Evolutionary conservation across 192 early-diverging fungal genomes (phyloP), one percentile per base, ranked within the genome.

Genomic region (Podila clonocystis): DNA sequence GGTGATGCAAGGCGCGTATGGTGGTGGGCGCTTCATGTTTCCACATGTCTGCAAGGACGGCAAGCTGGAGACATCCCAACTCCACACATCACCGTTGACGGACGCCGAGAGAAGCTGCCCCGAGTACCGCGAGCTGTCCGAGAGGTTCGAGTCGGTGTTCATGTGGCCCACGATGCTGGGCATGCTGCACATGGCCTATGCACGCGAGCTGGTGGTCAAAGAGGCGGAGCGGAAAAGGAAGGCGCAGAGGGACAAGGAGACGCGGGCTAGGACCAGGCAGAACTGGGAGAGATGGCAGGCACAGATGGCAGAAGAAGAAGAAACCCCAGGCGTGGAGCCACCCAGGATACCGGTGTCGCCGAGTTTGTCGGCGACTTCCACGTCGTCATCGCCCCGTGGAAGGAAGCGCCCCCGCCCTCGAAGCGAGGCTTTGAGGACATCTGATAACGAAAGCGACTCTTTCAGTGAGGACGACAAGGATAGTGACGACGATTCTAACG

Each of bases 141-240:
- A 72, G 38, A 57, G 76, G 48, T 72, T 79, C 24, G 76, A 79
- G 61, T 29, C 76, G 9, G 50, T 58, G 24, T 79, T 79, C 20
- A 67, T 68, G 65, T 79, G 76, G 76, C 76, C 76, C 6, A 68
- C 72, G 61, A 29, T 79, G 61, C 30, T 68, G 50, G 76, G 76
- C 9, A 79, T 79, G 76, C 29, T 79, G 30, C 20, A 79, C 61
- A 71, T 72, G 69, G 65, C n/a, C 5, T 30, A 30, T 12, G 70
- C 69, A 6, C 30, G 50, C 19, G 38, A 67, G 24, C 15, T 59
- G 50, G 65, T 72, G 49, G n/a, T 22, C 20, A 26, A 55, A 17
- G 9, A 24, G 8, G 20, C 24, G 9, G 20, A 24, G n/a, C 19
- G n/a, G 52, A 55, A 55, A 17, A 26, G 24, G 22, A 55, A 26